A percentile compares a stretch with the other conserved stretches of the same genome.
phyloP scores from a whole-genome alignment of 78 protist genomes.

The Dictyostelium firmibasis region DNA sequence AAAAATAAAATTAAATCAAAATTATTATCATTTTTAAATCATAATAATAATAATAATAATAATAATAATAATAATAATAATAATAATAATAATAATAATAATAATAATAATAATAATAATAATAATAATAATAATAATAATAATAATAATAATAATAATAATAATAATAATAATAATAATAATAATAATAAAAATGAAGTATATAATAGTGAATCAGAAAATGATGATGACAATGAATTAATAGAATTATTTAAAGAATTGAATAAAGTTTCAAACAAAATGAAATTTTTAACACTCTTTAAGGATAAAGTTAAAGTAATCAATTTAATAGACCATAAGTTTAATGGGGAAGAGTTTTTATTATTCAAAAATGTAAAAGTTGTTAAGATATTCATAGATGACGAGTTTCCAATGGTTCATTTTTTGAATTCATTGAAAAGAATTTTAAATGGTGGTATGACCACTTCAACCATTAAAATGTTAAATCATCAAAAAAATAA shows the following conservation, averaged over 20 bases:
- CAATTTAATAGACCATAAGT: background rate
- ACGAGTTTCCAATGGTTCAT: background rate
- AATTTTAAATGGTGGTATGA: background rate
- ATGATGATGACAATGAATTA: background rate
- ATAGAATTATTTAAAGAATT: background rate
- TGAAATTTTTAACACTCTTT: background rate
- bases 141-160: slow-evolving; percentile 2
- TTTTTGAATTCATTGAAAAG: background rate
- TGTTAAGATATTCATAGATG: background rate
- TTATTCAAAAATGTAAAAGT: background rate
- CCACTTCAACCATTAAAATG: background rate
- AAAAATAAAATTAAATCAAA: background rate
- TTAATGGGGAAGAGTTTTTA: background rate
- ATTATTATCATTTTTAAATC: background rate
- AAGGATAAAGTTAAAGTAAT: background rate
- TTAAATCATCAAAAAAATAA: background rate
- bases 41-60: too few relatives aligned
- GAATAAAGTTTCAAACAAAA: background rate
- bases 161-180: background rate
- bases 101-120: background rate
- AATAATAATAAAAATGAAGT: background rate
- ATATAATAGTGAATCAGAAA: background rate
- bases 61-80: too few relatives aligned
- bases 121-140: background rate
- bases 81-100: too few relatives aligned